phyloP scores from a whole-genome alignment of 441 rosid species.

The Lepidium campestre region DNA sequence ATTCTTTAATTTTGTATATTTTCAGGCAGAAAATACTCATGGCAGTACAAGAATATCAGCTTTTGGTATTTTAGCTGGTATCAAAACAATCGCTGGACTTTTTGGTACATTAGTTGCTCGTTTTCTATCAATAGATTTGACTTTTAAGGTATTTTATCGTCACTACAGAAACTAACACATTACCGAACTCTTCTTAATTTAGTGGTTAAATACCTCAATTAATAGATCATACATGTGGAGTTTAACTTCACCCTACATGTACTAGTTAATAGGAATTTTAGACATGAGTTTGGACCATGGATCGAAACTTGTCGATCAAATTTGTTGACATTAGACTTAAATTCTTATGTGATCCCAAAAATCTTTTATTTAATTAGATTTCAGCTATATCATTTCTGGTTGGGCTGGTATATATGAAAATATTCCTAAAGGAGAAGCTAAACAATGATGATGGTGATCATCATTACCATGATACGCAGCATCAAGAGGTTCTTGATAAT shows the following conservation, averaged over 20 bases:
- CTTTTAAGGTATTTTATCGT: conserved; percentile 48
- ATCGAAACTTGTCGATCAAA: too few relatives aligned
- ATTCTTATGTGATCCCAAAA: not conserved
- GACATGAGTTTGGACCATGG: too few relatives aligned
- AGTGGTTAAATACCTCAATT: too few relatives aligned
- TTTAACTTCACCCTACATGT: too few relatives aligned
- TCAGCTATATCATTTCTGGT: conserved; percentile 49
- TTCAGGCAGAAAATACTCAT: conserved; percentile 61
- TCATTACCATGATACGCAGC: not conserved
- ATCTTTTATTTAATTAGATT: conserved; percentile 41
- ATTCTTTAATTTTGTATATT: not conserved
- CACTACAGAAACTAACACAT: too few relatives aligned
- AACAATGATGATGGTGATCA: conserved; percentile 13
- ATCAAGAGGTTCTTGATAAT: not conserved
- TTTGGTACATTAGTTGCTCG: conserved; percentile 65
- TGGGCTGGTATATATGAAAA: conserved; percentile 70
- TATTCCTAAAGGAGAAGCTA: conserved; percentile 56
- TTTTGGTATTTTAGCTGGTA: conserved; percentile 65
- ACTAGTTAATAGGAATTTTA: too few relatives aligned
- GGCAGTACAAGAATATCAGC: conserved; percentile 49
- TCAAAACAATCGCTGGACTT: conserved; percentile 43
- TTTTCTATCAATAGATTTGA: conserved; percentile 47
- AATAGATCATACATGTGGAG: too few relatives aligned
- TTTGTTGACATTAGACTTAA: not conserved
- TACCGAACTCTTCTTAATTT: too few relatives aligned